phyloP scores from a whole-genome alignment of 2,329 filamentous ascomycete species.

The Rutstroemia sp. region DNA sequence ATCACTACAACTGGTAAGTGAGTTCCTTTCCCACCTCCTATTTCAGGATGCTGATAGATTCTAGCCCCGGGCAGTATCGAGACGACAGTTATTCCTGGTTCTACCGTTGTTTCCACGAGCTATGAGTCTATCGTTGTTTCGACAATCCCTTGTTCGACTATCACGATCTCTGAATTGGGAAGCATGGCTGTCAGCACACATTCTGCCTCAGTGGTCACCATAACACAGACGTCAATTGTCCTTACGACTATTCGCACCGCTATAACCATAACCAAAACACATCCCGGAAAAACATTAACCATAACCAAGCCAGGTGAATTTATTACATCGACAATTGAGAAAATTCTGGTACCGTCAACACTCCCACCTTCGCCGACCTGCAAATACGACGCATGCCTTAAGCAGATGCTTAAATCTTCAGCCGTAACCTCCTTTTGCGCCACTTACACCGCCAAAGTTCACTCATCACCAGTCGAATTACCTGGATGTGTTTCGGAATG shows the following conservation, averaged over 20 bases:
- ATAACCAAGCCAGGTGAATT: not conserved
- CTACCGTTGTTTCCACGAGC: not conserved
- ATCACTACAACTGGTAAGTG: not conserved
- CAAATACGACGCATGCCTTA: conserved; percentile 17
- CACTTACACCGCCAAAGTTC: conserved; percentile 15
- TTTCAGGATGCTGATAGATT: not conserved
- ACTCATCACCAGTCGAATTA: conserved; percentile 12
- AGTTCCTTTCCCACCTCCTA: not conserved
- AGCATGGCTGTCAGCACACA: not conserved
- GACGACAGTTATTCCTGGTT: not conserved
- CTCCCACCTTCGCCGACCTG: conserved; percentile 1
- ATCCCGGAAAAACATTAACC: not conserved
- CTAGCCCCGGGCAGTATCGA: conserved; percentile 1
- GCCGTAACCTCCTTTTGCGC: conserved; percentile 14
- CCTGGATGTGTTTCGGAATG: conserved; percentile 10
- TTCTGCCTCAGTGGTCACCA: not conserved
- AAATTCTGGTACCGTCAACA: not conserved
- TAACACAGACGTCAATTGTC: not conserved
- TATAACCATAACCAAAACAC: not conserved
- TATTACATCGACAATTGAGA: not conserved
- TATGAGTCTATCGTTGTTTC: not conserved
- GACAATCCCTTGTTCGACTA: not conserved
- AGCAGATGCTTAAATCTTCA: conserved; percentile 13
- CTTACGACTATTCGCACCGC: not conserved
- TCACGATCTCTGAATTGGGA: not conserved